phyloP scores from a whole-genome alignment of 176 grass and related monocot species.

The Carex littledalei region DNA sequence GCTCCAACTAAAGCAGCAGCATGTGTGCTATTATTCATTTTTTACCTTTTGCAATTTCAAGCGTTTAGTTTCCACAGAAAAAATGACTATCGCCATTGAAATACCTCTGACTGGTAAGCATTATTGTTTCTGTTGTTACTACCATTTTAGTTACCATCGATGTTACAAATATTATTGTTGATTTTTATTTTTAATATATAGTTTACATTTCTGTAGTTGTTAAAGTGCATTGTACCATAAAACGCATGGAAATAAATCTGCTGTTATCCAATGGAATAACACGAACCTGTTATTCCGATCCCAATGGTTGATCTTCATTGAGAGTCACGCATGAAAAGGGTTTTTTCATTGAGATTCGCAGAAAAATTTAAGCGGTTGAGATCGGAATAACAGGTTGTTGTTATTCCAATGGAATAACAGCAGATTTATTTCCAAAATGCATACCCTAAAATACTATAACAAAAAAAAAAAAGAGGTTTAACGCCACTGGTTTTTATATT shows the following conservation, averaged over 20 bases:
- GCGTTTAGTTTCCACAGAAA: neutral
- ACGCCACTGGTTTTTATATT: neutral
- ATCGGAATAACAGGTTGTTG: too few species aligned
- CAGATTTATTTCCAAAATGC: neutral
- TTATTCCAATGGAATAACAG: too few species aligned
- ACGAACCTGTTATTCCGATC: too few species aligned
- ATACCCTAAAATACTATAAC: neutral
- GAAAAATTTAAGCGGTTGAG: too few species aligned
- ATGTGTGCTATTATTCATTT: neutral
- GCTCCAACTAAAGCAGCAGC: neutral
- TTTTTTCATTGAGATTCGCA: too few species aligned
- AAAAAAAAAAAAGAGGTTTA: neutral
- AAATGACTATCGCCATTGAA: constrained; percentile 73
- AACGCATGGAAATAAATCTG: neutral
- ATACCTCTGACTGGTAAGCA: constrained; percentile 47
- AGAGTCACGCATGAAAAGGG: too few species aligned
- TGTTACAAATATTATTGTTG: neutral
- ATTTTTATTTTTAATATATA: neutral
- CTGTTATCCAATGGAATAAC: too few species aligned
- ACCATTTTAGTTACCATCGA: neutral
- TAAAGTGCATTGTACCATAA: neutral
- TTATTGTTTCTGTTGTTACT: neutral
- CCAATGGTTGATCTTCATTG: too few species aligned
- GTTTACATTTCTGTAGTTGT: neutral
- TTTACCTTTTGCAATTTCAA: constrained; percentile 8